Base-by-base conservation (phyloP, 176 grass and related monocot species). In the Avena atlantica region DNA sequence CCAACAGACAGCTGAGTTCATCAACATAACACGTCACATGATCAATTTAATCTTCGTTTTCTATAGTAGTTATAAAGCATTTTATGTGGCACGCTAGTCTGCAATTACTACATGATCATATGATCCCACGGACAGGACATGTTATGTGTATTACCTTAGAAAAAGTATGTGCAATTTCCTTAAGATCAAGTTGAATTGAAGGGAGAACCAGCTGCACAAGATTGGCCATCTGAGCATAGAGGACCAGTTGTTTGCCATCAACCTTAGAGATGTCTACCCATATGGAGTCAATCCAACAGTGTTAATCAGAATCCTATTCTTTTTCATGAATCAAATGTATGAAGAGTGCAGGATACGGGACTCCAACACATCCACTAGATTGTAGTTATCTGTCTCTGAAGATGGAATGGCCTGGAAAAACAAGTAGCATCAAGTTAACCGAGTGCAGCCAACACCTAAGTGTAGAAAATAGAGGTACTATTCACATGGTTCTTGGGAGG, bases 151-250 rank as follows among this genome's bases (percentile, higher is more conserved):
- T 92, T 88, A 95, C 93, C 96, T 98, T 95, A 8, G 93, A 98
- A 81, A 98, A 98, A 23, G 86, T 90, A 67, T 94, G 84, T 80
- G 93, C 52, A 21, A 91, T 92, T 75, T 98, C 96, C 77, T 91
- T 94, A 36, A 98, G 78, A 78, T 98, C 90, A 78, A 98, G 80
- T 55, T 94, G 67, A 65, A 94, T 9, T 2, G 69, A 94, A 82
- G 96, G 93, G 86, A 98, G 87, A 29, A 95, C 84, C 58, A 95
- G 79, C 17, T 87, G 92, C 63, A 94, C 90, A 63, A 98, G 92
- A 88, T 94, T 98, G 71, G 96, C 93, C 93, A 98, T 92, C 82
- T 95, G 96, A 84, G 92, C 96, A 86, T 95, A 98, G 27, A 95
- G 69, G 42, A 95, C 90, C n/a, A 98, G 87, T 64, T 95, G 92